Evolutionary conservation across 2,329 filamentous ascomycete genomes (phyloP), one percentile per base, ranked within the genome.

Genomic region (Dothideomycetes sp.): DNA sequence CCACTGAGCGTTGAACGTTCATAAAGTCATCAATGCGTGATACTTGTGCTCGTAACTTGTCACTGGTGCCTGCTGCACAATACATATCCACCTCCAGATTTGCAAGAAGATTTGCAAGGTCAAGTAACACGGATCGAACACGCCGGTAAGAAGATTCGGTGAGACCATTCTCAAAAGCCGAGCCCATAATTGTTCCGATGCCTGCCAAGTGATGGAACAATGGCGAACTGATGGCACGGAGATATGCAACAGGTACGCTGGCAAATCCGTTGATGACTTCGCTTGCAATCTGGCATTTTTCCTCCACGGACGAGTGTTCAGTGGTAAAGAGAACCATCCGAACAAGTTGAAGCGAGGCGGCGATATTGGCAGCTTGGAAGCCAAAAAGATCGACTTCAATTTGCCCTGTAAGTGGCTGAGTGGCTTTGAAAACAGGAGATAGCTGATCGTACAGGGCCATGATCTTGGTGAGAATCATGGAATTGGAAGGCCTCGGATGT

Each of bases 351-450:
- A 69, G 46, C 0, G 68, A 71, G 1, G 66, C 66, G 35, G 64
- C 60, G 13, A 71, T 70, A 47, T 71, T 70, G 17, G 69, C 69
- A 4, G 68, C 65, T 47, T 72, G 69, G 23, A 71, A 71, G 1
- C 64, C 62, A 44, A 62, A 65, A 4, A 65, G 53, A 41, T 68
- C 64, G 16, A 61, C 20, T 10, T 35, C 30, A 3, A 39, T 13
- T 20, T 38, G 27, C 8, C 32, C 20, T 3, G 39, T 42, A 7
- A 43, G 17, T 6, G 32, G 43, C 15, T 34, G 32, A 8, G 35
- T 31, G 33, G 33, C 12, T 29, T 47, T 28, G 47, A 48, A 45
- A 5, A 33, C n/a, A 13, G 17, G 12, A 2, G 43, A 25, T 17
- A 45, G 12, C n/a, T 32, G 28, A 11, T 39, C 24, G 36, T 45